Evolutionary conservation across 1,139 yeast species (phyloP).

Genomic region (Suhomyces wounanorum): DNA sequence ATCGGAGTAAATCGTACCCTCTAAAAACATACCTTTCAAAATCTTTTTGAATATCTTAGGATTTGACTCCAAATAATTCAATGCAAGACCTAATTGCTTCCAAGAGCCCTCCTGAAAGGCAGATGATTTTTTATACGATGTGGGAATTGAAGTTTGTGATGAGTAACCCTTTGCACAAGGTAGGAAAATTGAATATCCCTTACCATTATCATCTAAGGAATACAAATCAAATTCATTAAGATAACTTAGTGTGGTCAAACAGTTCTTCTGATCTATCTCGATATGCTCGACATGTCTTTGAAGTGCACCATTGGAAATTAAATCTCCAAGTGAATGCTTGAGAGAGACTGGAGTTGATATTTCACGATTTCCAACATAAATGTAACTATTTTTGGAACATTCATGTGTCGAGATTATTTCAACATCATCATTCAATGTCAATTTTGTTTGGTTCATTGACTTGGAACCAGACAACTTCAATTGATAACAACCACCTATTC

Average conservation of each 20-base stretch:
- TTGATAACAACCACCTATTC: constrained; percentile 44
- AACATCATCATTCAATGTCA: constrained; percentile 40
- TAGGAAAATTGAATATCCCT: constrained; percentile 74
- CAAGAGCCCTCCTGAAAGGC: constrained; percentile 47
- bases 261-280: constrained; percentile 37
- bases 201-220: constrained; percentile 48
- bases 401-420: constrained; percentile 45
- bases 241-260: constrained; percentile 39
- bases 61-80: constrained; percentile 58
- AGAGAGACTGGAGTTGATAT: constrained; percentile 36
- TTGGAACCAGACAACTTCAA: constrained; percentile 49
- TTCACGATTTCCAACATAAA: constrained; percentile 66
- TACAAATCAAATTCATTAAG: constrained; percentile 33
- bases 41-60: constrained; percentile 51
- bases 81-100: constrained; percentile 63
- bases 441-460: constrained; percentile 35
- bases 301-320: constrained; percentile 39
- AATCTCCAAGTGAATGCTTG: constrained; percentile 40
- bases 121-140: background rate
- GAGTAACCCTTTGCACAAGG: constrained; percentile 58
- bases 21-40: constrained; percentile 60
- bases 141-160: background rate
- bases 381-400: constrained; percentile 53
- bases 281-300: constrained; percentile 35
- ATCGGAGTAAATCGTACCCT: constrained; percentile 71